phyloP scores from a whole-genome alignment of 345 rosid species.

The Euphorbia tirucalli region DNA sequence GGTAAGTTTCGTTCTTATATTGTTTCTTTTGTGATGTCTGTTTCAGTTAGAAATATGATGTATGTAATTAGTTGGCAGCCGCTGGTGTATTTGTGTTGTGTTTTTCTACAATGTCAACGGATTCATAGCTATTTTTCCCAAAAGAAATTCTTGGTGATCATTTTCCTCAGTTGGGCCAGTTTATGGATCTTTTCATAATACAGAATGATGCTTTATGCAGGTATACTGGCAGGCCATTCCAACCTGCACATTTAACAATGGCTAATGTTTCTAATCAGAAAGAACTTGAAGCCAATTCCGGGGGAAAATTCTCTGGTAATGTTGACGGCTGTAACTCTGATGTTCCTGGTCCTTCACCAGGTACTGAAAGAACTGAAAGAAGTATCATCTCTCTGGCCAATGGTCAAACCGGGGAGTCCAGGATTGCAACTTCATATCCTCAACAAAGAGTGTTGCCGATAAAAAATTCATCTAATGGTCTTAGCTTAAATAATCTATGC shows the following conservation, averaged over 20 bases:
- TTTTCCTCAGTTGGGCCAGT: not conserved
- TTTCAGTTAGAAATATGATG: not conserved
- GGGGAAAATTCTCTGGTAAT: constrained; percentile 30
- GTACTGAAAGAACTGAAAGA: constrained; percentile 50
- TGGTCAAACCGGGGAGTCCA: constrained; percentile 37
- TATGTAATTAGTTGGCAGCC: not conserved
- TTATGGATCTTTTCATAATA: not conserved
- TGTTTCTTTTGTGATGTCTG: not conserved
- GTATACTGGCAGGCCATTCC: constrained; percentile 51
- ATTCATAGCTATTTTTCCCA: not conserved
- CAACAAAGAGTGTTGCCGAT: constrained; percentile 45
- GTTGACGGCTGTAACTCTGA: constrained; percentile 28
- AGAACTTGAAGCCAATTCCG: constrained; percentile 27
- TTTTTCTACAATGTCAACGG: not conserved
- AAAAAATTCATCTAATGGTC: constrained; percentile 45
- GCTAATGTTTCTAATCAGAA: constrained; percentile 26
- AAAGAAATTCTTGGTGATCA: not conserved
- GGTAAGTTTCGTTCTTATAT: constrained; percentile 39
- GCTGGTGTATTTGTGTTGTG: not conserved
- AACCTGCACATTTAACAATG: constrained; percentile 39
- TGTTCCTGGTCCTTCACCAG: constrained; percentile 38
- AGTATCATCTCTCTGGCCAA: constrained; percentile 31
- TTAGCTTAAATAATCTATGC: constrained; percentile 32
- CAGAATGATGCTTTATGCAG: constrained; percentile 39
- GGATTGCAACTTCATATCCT: constrained; percentile 38